Percentiles rank a stretch among this genome's conserved stretches.
Conservation (phyloP, 2,329 filamentous ascomycete species). For the Byssothecium circinans region DNA sequence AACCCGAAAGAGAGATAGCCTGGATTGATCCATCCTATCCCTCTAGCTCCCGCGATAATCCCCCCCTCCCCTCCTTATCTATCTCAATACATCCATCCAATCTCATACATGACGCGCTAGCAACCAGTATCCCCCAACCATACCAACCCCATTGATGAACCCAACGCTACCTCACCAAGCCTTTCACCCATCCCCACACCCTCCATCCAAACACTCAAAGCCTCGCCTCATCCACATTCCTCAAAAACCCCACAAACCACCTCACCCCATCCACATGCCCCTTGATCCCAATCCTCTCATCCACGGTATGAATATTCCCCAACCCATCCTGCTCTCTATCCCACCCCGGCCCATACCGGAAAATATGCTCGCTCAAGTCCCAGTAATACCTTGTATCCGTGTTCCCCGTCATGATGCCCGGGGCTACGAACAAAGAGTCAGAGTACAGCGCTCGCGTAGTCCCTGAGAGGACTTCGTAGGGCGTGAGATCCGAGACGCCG, state of each 20-base stretch:
- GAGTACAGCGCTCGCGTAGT: slow-evolving; percentile 50
- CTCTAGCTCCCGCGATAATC: too few relatives aligned
- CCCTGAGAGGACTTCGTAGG: slow-evolving; percentile 44
- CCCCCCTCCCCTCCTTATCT: too few relatives aligned
- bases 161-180: too few relatives aligned
- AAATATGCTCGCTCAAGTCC: slow-evolving; percentile 56
- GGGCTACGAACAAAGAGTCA: slow-evolving; percentile 42
- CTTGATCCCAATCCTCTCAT: slow-evolving; percentile 50
- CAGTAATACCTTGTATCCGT: slow-evolving; percentile 59
- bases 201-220: slow-evolving; percentile 19
- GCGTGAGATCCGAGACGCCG: slow-evolving; percentile 17
- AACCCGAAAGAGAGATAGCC: too few relatives aligned
- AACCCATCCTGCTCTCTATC: slow-evolving; percentile 44
- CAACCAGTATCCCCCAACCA: too few relatives aligned
- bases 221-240: slow-evolving; percentile 50
- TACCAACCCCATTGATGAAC: too few relatives aligned
- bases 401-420: slow-evolving; percentile 55
- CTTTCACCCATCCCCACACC: not conserved
- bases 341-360: slow-evolving; percentile 54
- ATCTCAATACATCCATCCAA: too few relatives aligned
- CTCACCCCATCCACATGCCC: slow-evolving; percentile 49
- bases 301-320: slow-evolving; percentile 54
- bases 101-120: too few relatives aligned
- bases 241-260: slow-evolving; percentile 49
- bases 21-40: too few relatives aligned